A percentile compares a stretch with the other conserved stretches of the same genome.
Conservation (phyloP, 1,284 basidiomycete species). For the Laetiporus sulphureus region DNA sequence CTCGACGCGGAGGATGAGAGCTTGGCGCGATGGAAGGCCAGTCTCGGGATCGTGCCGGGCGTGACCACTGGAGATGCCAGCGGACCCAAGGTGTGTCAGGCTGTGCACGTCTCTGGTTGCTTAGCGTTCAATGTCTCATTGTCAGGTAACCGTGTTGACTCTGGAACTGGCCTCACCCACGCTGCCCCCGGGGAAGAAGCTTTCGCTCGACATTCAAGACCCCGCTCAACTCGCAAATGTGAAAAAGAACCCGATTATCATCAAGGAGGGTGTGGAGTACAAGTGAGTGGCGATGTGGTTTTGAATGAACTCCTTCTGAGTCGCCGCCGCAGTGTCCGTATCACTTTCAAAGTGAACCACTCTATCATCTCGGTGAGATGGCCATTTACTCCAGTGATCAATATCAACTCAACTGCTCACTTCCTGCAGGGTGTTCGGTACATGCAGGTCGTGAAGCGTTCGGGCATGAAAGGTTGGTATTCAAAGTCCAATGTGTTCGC, state of each 20-base stretch:
- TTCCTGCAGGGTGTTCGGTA: conserved; percentile 68
- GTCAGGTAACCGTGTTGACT: conserved; percentile 59
- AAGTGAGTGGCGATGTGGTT: conserved; percentile 37
- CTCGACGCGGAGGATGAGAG: conserved; percentile 85
- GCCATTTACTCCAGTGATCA: background rate
- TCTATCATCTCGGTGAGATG: conserved; percentile 71
- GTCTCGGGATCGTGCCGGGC: conserved; percentile 72
- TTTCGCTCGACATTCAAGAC: conserved; percentile 52
- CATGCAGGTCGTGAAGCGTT: conserved; percentile 77
- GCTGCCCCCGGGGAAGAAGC: conserved; percentile 55
- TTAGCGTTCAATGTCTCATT: background rate
- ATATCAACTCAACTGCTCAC: conserved; percentile 5
- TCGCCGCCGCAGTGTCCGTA: conserved; percentile 50
- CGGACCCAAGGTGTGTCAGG: conserved; percentile 55
- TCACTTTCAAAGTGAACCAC: conserved; percentile 79
- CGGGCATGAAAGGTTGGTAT: conserved; percentile 55
- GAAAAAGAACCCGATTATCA: conserved; percentile 68
- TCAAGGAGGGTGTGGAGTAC: conserved; percentile 84
- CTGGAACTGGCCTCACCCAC: conserved; percentile 67
- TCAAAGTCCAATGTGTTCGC: conserved; percentile 1
- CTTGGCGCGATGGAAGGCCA: conserved; percentile 85
- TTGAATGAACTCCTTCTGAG: background rate
- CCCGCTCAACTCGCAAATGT: conserved; percentile 37
- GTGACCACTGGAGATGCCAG: conserved; percentile 29
- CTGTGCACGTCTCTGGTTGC: conserved; percentile 1